Evolutionary conservation across 805 yeast species (phyloP).

Genomic region (Sugiyamaella marilandica): DNA sequence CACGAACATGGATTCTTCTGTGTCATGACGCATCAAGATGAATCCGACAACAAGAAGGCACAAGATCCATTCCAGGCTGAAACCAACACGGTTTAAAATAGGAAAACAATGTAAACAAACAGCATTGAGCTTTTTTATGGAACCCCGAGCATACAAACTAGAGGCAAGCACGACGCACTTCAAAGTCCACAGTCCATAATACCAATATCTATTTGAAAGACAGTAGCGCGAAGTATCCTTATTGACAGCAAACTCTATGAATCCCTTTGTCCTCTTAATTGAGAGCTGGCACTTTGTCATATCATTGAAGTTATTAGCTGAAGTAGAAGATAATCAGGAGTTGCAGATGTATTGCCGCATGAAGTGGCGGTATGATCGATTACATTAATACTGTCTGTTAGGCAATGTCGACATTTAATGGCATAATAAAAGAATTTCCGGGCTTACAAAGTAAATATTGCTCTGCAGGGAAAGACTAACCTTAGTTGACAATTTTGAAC

Average conservation of each 20-base stretch:
- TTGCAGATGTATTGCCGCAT: too few relatives aligned
- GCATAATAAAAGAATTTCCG: slow-evolving; percentile 46
- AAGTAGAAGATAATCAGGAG: too few relatives aligned
- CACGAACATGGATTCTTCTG: slow-evolving; percentile 38
- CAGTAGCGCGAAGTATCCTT: background rate
- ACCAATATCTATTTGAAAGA: too few relatives aligned
- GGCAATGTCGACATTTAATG: slow-evolving; percentile 32
- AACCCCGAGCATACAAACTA: too few relatives aligned
- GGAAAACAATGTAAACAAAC: background rate
- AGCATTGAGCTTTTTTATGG: too few relatives aligned
- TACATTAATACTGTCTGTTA: background rate
- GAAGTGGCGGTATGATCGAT: too few relatives aligned
- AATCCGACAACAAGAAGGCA: slow-evolving; percentile 9
- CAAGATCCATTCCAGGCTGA: background rate
- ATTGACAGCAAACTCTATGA: background rate
- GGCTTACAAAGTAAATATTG: slow-evolving; percentile 38
- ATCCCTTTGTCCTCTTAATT: background rate
- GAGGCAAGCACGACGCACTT: too few relatives aligned
- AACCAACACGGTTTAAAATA: background rate
- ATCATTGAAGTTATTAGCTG: background rate
- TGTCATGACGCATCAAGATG: slow-evolving; percentile 5
- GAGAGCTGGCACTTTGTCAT: background rate
- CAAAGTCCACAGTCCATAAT: too few relatives aligned
- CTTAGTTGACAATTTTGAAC: slow-evolving; percentile 32
- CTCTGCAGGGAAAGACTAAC: background rate